A percentile compares a stretch with the other conserved stretches of the same genome.
Conservation (phyloP, 441 rosid genomes). For the Corymbia citriodora region DNA sequence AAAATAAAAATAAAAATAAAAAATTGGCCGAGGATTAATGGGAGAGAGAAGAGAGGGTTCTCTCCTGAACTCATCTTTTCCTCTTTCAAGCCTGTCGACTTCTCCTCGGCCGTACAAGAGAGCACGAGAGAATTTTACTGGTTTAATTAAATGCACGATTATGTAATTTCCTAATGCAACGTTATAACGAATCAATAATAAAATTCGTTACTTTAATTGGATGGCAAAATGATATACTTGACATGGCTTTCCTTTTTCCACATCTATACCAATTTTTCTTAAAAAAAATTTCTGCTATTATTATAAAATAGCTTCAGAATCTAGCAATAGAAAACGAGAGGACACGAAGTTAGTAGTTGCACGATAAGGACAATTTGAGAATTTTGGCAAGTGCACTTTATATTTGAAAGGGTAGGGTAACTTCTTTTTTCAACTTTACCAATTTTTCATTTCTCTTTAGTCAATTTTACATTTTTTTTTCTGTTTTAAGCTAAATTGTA, state of each 20-base stretch:
- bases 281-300: neutral
- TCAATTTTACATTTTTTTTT: neutral
- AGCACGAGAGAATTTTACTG: neutral
- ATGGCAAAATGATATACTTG: neutral
- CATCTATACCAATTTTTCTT: neutral
- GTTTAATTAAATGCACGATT: neutral
- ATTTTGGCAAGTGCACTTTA: neutral
- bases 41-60: too few relatives aligned
- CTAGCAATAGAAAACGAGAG: neutral
- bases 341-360: neutral
- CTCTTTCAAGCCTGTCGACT: too few relatives aligned
- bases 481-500: neutral
- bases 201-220: neutral
- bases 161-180: neutral
- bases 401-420: neutral
- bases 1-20: accelerated
- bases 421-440: neutral
- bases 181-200: neutral
- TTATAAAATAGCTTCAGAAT: neutral
- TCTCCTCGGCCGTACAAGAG: too few relatives aligned
- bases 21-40: too few relatives aligned
- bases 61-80: too few relatives aligned
- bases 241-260: neutral
- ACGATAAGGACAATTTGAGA: neutral
- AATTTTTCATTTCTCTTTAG: neutral